Conservation (phyloP, 2,329 filamentous ascomycete species). For the Fonsecaea erecta region DNA sequence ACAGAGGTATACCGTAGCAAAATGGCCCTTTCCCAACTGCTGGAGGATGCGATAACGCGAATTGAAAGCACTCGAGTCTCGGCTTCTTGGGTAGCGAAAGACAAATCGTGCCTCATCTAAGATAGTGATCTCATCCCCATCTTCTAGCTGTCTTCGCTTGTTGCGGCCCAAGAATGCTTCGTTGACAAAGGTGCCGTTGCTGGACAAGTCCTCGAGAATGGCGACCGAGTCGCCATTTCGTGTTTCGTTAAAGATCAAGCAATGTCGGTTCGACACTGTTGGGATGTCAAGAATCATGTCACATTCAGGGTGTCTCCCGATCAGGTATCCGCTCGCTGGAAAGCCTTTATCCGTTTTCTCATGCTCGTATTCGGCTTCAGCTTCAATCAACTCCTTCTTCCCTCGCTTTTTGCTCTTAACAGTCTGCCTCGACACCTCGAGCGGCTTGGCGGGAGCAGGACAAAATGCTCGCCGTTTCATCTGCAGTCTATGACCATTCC, state of each 20-base stretch:
- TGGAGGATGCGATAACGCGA: constrained; percentile 85
- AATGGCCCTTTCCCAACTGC: constrained; percentile 91
- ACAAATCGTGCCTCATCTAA: constrained; percentile 84
- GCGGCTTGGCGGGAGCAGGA: constrained; percentile 57
- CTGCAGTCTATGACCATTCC: constrained; percentile 71
- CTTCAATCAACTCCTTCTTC: constrained; percentile 55
- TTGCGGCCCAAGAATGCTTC: constrained; percentile 90
- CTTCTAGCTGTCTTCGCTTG: constrained; percentile 82
- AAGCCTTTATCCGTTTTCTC: constrained; percentile 63
- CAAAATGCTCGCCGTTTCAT: constrained; percentile 76
- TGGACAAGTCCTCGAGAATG: constrained; percentile 89
- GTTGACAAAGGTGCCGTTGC: constrained; percentile 96
- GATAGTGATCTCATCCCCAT: constrained; percentile 89
- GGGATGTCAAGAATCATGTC: constrained; percentile 76
- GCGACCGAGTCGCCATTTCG: constrained; percentile 65
- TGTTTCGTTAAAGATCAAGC: constrained; percentile 61
- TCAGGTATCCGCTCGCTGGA: constrained; percentile 81
- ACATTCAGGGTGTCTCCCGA: constrained; percentile 92
- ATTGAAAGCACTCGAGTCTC: constrained; percentile 75
- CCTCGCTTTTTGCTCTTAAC: constrained; percentile 49
- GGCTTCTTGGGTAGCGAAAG: constrained; percentile 81
- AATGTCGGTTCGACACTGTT: constrained; percentile 80
- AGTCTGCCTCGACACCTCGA: constrained; percentile 49
- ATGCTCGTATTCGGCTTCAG: constrained; percentile 64
- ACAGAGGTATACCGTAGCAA: constrained; percentile 90